Evolutionary conservation across 352 stramenopile genomes (phyloP).

Genomic region (Phytophthora capsici): DNA sequence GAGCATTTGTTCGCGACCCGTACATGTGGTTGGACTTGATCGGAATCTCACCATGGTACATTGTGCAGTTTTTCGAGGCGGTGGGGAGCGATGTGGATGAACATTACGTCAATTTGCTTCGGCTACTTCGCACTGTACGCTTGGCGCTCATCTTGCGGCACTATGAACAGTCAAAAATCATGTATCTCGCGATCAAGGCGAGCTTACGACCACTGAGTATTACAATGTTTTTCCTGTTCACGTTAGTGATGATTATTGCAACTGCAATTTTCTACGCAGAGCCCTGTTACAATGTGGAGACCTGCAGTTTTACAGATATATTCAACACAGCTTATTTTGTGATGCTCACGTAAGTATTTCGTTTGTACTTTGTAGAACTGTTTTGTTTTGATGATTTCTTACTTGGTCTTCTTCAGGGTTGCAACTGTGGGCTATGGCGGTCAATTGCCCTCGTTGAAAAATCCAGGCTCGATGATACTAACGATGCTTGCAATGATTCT

Average conservation of each 20-base stretch:
- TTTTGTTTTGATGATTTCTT: neutral
- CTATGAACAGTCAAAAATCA: slow-evolving; percentile 66
- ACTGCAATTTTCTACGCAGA: slow-evolving; percentile 81
- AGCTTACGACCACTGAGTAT: slow-evolving; percentile 66
- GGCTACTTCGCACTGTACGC: slow-evolving; percentile 58
- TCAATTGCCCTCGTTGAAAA: slow-evolving; percentile 67
- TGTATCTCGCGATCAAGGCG: slow-evolving; percentile 59
- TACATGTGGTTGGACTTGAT: slow-evolving; percentile 65
- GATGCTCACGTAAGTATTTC: slow-evolving; percentile 79
- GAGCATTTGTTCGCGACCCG: slow-evolving; percentile 39
- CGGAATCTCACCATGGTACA: slow-evolving; percentile 65
- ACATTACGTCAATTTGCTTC: slow-evolving; percentile 48
- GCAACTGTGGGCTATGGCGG: slow-evolving; percentile 80
- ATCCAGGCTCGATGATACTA: slow-evolving; percentile 53
- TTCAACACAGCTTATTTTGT: slow-evolving; percentile 88
- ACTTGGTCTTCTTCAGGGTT: slow-evolving; percentile 43
- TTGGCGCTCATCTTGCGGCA: slow-evolving; percentile 61
- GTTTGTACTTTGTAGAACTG: neutral
- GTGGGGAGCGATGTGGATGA: slow-evolving; percentile 11
- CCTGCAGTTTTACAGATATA: slow-evolving; percentile 83
- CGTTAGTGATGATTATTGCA: slow-evolving; percentile 74
- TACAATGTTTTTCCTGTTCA: slow-evolving; percentile 82
- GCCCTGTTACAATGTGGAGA: slow-evolving; percentile 78
- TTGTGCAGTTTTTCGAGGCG: slow-evolving; percentile 34
- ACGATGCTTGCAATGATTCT: slow-evolving; percentile 77